Percentiles rank a stretch among this genome's conserved stretches.
Evolutionary conservation across 1,284 basidiomycete species (phyloP).

Genomic region (Sanghuangporus weigelae): DNA sequence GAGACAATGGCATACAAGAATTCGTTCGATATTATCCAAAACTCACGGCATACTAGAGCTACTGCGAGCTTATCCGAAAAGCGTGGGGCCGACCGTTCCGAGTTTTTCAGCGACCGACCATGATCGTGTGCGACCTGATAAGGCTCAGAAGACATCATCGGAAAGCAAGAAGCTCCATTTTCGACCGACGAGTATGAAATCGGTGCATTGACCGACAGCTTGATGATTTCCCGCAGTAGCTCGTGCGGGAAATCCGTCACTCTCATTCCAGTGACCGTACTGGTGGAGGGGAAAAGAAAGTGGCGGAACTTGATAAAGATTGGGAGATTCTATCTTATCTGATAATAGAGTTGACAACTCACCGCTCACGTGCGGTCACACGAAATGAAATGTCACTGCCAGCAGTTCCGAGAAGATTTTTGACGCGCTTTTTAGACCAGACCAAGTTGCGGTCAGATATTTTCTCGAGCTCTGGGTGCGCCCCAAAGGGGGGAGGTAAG

Average conservation of each 20-base stretch:
- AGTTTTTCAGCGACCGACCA: background rate
- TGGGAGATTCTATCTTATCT: background rate
- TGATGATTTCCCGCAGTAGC: background rate
- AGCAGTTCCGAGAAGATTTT: background rate
- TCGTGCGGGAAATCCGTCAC: background rate
- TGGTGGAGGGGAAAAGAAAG: background rate
- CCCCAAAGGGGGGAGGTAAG: too few relatives aligned
- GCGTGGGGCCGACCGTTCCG: background rate
- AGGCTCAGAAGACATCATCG: background rate
- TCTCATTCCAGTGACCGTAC: background rate
- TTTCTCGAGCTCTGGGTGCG: too few relatives aligned
- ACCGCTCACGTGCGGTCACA: background rate
- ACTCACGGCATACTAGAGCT: background rate
- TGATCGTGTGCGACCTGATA: background rate
- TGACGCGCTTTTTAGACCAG: too few relatives aligned
- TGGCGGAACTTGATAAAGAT: background rate
- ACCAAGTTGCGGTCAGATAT: too few relatives aligned
- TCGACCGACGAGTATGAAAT: background rate
- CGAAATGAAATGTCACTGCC: background rate
- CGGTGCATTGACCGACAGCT: background rate
- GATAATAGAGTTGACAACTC: background rate
- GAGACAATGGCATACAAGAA: background rate
- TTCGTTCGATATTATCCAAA: background rate
- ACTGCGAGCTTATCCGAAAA: background rate
- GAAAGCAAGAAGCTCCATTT: background rate